Base-by-base conservation (phyloP, 371 early-diverging fungal genomes). In the Syncephalastrum sp. region DNA sequence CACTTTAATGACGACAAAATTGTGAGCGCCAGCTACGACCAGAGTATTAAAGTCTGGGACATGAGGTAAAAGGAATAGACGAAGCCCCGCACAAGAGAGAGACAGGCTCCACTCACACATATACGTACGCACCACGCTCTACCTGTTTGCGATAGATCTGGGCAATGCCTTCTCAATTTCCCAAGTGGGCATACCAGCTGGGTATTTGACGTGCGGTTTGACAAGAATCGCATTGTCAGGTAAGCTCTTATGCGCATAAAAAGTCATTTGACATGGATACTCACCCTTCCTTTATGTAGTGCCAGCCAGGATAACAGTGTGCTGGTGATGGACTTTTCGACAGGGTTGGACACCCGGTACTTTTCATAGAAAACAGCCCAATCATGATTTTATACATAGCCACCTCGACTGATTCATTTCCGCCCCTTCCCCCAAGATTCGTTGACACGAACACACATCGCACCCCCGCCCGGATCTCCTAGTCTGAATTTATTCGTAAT, bases 41-140 rank as follows among this genome's bases (percentile, higher is more conserved):
- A 93, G 60, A 89, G 92, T 2, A 89, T 99, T 60, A 94, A 94
- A 66, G 91, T 98, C 42, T 98, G 96, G 94, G 91, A 96, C 64
- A 72, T 87, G 23, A 60, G 50, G 60, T 60, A 54, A 7, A 29
- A 29, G 29, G 3, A 29, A 29, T 6, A 29, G 6, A 7, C 29
- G 21, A 21, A 21, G 21, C 21, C 21, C 21, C 21, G 2, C 21
- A 21, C 2, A 21, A 21, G 2, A 21, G 2, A 21, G 21, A 21
- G 21, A 21, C 21, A 21, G 21, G 21, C 21, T 21, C 21, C 21
- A 21, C 21, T 21, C 21, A 21, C 21, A 21, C 21, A 21, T 21
- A 2, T 2, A 1, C 21, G 21, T 21, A 21, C 21, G 21, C 21
- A 21, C 19, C 19, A 23, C 8, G 19, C 38, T 19, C 42, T 33